Conservation (phyloP, 441 rosid genomes). For the Gossypium gossypioides region DNA sequence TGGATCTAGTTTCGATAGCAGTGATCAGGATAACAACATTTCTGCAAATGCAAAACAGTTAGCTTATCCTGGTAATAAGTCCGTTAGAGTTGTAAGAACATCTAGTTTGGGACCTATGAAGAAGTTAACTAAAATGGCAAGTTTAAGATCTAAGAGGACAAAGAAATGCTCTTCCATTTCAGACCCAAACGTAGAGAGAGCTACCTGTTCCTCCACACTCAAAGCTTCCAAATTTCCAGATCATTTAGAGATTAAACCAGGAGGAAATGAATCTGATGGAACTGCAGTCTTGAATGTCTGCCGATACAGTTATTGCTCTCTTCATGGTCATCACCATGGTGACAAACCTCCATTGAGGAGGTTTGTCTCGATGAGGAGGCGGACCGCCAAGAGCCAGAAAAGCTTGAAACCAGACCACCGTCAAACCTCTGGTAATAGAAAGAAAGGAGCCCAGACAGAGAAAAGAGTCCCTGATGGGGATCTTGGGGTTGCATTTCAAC, state of each 20-base stretch:
- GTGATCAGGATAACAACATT: slow-evolving; percentile 11
- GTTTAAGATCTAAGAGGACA: slow-evolving; percentile 32
- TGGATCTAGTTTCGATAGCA: slow-evolving; percentile 21
- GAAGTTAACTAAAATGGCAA: slow-evolving; percentile 30
- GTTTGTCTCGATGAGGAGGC: slow-evolving; percentile 57
- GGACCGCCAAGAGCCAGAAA: slow-evolving; percentile 37
- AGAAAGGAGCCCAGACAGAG: slow-evolving; percentile 27
- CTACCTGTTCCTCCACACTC: slow-evolving; percentile 77
- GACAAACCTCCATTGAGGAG: slow-evolving; percentile 45
- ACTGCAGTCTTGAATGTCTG: slow-evolving; percentile 37
- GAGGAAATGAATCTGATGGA: slow-evolving; percentile 25
- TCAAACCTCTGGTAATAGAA: slow-evolving; percentile 27
- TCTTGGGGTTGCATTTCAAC: slow-evolving; percentile 21
- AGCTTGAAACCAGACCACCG: slow-evolving; percentile 30
- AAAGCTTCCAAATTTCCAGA: slow-evolving; percentile 51
- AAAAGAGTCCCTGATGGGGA: slow-evolving; percentile 11
- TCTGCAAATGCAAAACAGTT: slow-evolving; percentile 1
- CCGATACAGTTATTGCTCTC: slow-evolving; percentile 71
- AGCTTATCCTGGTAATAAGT: slow-evolving; percentile 27
- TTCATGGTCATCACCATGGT: slow-evolving; percentile 56
- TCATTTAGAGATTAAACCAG: slow-evolving; percentile 26
- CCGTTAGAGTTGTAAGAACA: slow-evolving; percentile 25
- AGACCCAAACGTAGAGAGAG: slow-evolving; percentile 27
- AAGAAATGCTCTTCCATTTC: slow-evolving; percentile 17
- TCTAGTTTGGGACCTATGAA: slow-evolving; percentile 34